Percentiles rank a stretch among this genome's conserved stretches.
These are phyloP conservation scores for Oryza meyeriana DNA, from an alignment of 176 grass and related monocot species.

Conservation along the genomic window DNA sequence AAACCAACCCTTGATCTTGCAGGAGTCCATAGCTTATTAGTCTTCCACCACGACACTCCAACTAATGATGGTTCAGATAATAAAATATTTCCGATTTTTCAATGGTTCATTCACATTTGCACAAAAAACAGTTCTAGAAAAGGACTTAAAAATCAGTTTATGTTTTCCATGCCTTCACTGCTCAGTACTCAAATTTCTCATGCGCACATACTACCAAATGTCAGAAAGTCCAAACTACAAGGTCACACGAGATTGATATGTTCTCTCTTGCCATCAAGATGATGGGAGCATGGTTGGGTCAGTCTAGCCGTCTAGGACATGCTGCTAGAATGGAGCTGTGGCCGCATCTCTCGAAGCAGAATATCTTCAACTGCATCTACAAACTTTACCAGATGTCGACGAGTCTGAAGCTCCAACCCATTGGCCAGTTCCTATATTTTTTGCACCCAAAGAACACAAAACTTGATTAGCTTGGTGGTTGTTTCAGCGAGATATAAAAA, in stretches of 20 bases:
- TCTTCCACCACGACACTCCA: background rate
- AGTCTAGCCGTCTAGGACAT: background rate
- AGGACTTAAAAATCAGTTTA: background rate
- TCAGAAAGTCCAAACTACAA: background rate
- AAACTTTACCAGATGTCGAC: slow-evolving; percentile 63
- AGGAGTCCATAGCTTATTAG: background rate
- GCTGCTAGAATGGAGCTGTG: slow-evolving; percentile 24
- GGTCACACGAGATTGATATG: background rate
- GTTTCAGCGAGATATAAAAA: background rate
- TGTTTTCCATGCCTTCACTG: background rate
- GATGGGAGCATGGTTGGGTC: background rate
- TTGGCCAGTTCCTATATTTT: slow-evolving; percentile 63
- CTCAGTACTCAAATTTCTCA: background rate
- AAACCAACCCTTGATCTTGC: background rate
- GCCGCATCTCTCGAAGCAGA: slow-evolving; percentile 58
- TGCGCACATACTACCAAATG: background rate
- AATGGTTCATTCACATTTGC: background rate
- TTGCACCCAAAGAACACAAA: background rate
- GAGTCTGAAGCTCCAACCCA: slow-evolving; percentile 52
- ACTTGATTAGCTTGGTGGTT: background rate
- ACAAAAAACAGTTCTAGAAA: background rate
- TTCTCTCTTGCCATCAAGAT: background rate
- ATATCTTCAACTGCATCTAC: slow-evolving; percentile 77
- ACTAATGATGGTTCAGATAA: background rate
- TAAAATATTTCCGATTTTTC: background rate